Percentiles rank a stretch among this genome's conserved stretches.
Evolutionary conservation across 768 basidiomycete species (phyloP).

Genomic region (Hygrophoropsis aurantiaca): DNA sequence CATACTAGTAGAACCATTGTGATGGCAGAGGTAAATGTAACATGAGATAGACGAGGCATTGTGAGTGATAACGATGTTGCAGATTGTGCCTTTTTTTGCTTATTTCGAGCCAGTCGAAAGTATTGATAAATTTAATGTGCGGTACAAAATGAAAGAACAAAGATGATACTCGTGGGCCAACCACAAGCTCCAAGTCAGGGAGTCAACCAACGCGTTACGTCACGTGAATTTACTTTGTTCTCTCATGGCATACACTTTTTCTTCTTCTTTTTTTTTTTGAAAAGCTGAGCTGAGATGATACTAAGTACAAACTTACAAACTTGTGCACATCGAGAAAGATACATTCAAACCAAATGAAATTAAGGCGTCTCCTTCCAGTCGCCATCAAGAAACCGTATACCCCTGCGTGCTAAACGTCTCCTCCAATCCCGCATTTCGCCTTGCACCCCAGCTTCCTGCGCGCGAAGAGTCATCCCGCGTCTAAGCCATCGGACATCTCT

Average conservation of each 20-base stretch:
- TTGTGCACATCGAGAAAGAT: background rate
- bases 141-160: no score
- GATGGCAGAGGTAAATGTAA: no score
- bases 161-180: no score
- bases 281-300: background rate
- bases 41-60: no score
- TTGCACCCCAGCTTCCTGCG: constrained; percentile 74
- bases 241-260: no score
- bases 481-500: constrained; percentile 75
- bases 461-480: constrained; percentile 61
- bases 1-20: no score
- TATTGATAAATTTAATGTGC: no score
- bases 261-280: background rate
- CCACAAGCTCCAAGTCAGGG: no score
- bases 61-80: no score
- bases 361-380: constrained; percentile 62
- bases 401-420: constrained; percentile 53
- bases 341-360: constrained; percentile 11
- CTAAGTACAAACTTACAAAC: no score
- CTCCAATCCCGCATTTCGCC: constrained; percentile 80
- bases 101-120: no score
- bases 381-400: constrained; percentile 65
- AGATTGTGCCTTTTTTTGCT: no score
- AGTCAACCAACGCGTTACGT: background rate
- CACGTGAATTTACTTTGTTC: background rate